Percentiles rank a stretch among this genome's conserved stretches.
Evolutionary conservation across 1,284 basidiomycete species (phyloP).

Genomic region (Malassezia psittaci): DNA sequence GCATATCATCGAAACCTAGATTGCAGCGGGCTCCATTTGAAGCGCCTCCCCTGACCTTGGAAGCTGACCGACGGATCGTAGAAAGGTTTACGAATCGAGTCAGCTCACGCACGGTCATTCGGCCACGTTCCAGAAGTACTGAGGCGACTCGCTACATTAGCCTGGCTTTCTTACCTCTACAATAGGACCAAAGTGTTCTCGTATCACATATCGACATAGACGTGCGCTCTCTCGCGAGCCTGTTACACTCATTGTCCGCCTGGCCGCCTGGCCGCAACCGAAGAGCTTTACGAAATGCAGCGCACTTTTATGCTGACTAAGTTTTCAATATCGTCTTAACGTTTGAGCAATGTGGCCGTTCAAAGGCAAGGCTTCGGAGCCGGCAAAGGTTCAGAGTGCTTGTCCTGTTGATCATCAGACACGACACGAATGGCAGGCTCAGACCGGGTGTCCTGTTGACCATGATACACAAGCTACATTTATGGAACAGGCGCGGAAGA

Average conservation of each 20-base stretch:
- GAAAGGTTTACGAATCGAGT: conserved; percentile 29
- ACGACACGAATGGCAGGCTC: conserved; percentile 48
- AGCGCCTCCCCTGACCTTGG: background rate
- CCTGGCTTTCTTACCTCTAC: conserved; percentile 56
- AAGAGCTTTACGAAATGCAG: too few relatives aligned
- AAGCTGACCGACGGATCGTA: background rate
- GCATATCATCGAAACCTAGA: background rate
- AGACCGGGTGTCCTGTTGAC: conserved; percentile 59
- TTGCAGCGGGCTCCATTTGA: too few relatives aligned
- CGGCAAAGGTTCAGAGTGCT: conserved; percentile 1
- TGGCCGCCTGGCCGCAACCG: background rate
- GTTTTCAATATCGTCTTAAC: background rate
- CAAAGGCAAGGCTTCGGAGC: background rate
- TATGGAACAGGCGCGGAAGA: conserved; percentile 14
- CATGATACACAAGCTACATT: conserved; percentile 42
- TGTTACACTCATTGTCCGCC: conserved; percentile 15
- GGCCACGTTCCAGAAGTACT: conserved; percentile 72
- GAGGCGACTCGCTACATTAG: conserved; percentile 56
- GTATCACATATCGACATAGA: conserved; percentile 65
- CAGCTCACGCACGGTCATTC: conserved; percentile 59
- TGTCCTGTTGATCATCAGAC: conserved; percentile 62
- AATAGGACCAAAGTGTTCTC: conserved; percentile 67
- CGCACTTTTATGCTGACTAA: conserved; percentile 1
- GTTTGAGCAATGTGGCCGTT: conserved; percentile 14
- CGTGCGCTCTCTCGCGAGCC: conserved; percentile 39